Percentiles rank a stretch among this genome's conserved stretches.
Evolutionary conservation across 192 early-diverging fungal species (phyloP).

Genomic region (Backusella circina): DNA sequence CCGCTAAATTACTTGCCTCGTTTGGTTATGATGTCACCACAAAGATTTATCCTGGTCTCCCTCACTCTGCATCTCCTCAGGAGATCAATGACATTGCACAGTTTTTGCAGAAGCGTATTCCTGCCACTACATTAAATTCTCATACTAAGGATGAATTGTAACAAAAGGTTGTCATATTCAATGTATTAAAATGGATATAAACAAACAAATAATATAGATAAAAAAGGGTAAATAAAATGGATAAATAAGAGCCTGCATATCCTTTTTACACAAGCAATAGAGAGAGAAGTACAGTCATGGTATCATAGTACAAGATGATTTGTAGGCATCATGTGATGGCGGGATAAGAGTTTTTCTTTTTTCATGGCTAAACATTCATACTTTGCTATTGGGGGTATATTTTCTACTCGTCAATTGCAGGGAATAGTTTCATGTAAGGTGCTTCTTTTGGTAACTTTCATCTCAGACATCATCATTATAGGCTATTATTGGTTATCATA

Average conservation of each 20-base stretch:
- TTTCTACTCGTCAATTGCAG: not conserved
- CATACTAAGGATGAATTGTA: not conserved
- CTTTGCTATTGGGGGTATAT: not conserved
- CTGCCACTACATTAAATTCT: not conserved
- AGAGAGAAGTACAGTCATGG: not conserved
- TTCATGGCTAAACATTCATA: not conserved
- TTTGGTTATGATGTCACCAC: constrained; percentile 66
- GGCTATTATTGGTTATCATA: not conserved
- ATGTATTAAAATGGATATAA: not conserved
- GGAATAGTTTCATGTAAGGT: not conserved
- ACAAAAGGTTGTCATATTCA: not conserved
- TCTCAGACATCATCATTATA: not conserved
- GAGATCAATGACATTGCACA: constrained; percentile 68
- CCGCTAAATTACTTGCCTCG: constrained; percentile 55
- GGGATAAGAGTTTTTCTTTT: not conserved
- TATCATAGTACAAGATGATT: not conserved
- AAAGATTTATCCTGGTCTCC: constrained; percentile 78
- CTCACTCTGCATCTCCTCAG: constrained; percentile 61
- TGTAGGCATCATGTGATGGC: not conserved
- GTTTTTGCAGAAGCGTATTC: constrained; percentile 54
- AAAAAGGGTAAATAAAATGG: not conserved
- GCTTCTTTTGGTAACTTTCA: not conserved
- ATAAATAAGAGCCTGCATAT: not conserved
- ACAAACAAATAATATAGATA: not conserved
- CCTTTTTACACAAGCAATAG: not conserved